Evolutionary conservation across 164 flowering plant species (phyloP).

Genomic region (Annona squamosa): DNA sequence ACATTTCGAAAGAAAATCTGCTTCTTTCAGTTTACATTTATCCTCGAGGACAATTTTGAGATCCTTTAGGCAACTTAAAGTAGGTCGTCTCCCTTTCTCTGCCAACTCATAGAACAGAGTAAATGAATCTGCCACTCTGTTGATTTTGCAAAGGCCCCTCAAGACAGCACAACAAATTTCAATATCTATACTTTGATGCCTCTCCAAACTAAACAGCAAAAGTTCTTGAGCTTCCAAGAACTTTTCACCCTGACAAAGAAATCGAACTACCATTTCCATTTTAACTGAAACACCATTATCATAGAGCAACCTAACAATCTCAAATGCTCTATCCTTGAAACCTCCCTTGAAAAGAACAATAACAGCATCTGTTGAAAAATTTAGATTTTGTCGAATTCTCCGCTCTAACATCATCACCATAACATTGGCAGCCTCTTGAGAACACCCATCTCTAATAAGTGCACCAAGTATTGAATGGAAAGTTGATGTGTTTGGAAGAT

Average conservation of each 20-base stretch:
- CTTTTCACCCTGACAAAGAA: constrained; percentile 34
- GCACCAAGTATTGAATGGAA: constrained; percentile 45
- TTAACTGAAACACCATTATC: constrained; percentile 46
- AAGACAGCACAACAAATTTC: constrained; percentile 35
- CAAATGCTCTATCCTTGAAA: constrained; percentile 34
- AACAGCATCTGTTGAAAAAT: constrained; percentile 44
- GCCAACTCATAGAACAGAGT: constrained; percentile 47
- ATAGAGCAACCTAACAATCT: constrained; percentile 37
- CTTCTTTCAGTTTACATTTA: constrained; percentile 44
- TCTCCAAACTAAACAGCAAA: constrained; percentile 46
- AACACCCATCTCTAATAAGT: constrained; percentile 25
- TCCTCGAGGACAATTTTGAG: constrained; percentile 35
- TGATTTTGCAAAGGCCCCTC: constrained; percentile 43
- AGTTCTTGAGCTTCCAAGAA: constrained; percentile 40
- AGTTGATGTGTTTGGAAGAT: constrained; percentile 43
- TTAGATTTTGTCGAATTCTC: constrained; percentile 40
- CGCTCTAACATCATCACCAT: constrained; percentile 50
- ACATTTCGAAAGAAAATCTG: constrained; percentile 45
- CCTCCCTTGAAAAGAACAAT: constrained; percentile 32
- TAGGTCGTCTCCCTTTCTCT: constrained; percentile 39
- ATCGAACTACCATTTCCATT: constrained; percentile 43
- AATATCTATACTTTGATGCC: constrained; percentile 26
- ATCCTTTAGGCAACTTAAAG: constrained; percentile 34
- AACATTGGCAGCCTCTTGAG: constrained; percentile 46
- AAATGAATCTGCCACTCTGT: constrained; percentile 53